A percentile compares a stretch with the other conserved stretches of the same genome.
Conservation (phyloP, 257 asterid species). For the Ilex aquifolium region DNA sequence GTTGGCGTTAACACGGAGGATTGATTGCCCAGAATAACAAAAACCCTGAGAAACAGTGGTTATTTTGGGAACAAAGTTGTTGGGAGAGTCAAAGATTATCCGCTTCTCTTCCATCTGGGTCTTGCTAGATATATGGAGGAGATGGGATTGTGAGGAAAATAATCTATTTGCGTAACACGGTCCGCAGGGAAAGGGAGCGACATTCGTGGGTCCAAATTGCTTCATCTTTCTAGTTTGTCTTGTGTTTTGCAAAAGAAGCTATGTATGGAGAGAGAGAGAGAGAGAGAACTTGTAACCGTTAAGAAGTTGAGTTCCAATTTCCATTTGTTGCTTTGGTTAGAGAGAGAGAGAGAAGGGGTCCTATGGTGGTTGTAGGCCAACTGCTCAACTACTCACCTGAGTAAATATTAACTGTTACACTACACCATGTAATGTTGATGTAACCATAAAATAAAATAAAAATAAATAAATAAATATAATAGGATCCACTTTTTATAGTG, state of each 20-base stretch:
- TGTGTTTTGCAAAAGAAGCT: background rate
- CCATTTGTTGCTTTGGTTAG: slow-evolving; percentile 9
- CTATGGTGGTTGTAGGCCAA: slow-evolving; percentile 23
- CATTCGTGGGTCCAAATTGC: slow-evolving; percentile 17
- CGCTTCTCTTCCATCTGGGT: background rate
- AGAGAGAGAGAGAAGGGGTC: background rate
- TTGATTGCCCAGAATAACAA: slow-evolving; percentile 9
- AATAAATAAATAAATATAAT: too few relatives aligned
- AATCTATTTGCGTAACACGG: slow-evolving; percentile 17
- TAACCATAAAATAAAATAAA: too few relatives aligned
- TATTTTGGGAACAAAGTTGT: slow-evolving; percentile 10
- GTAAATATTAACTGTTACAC: too few relatives aligned
- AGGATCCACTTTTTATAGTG: too few relatives aligned
- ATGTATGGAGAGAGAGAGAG: slow-evolving; percentile 6
- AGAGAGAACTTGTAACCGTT: slow-evolving; percentile 22
- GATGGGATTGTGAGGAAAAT: background rate
- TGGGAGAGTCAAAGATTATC: slow-evolving; percentile 23
- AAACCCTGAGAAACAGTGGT: slow-evolving; percentile 14
- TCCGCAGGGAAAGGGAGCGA: slow-evolving; percentile 10
- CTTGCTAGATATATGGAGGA: slow-evolving; percentile 35
- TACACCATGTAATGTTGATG: too few relatives aligned
- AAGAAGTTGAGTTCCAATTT: slow-evolving; percentile 16
- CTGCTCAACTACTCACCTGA: slow-evolving; percentile 22
- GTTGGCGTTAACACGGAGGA: slow-evolving; percentile 9
- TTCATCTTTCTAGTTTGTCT: background rate